A percentile compares a stretch with the other conserved stretches of the same genome.
Evolutionary conservation across 2,329 filamentous ascomycete genomes (phyloP).

Genomic region (Epichloe festucae): DNA sequence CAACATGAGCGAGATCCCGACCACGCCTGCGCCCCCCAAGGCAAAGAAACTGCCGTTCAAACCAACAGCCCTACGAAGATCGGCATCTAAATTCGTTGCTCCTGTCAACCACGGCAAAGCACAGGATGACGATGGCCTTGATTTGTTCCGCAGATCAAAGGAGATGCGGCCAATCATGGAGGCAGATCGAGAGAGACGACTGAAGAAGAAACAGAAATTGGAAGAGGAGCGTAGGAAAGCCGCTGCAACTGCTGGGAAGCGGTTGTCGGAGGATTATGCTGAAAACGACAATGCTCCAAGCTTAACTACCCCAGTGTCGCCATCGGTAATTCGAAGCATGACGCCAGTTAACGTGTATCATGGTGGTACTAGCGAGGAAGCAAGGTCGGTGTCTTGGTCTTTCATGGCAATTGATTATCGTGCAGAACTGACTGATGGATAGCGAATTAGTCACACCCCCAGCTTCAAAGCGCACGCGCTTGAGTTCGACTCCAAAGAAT

Average conservation of each 20-base stretch:
- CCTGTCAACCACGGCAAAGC: constrained; percentile 7
- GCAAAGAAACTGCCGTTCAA: constrained; percentile 36
- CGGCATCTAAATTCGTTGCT: constrained; percentile 9
- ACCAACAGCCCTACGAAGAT: constrained; percentile 29
- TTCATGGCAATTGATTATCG: not conserved
- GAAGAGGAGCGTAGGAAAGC: constrained; percentile 9
- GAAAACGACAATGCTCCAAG: constrained; percentile 3
- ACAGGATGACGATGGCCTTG: constrained; percentile 24
- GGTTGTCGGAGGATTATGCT: constrained; percentile 10
- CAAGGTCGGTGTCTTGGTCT: not conserved
- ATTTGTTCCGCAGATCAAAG: constrained; percentile 37
- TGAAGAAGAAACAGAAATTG: constrained; percentile 14
- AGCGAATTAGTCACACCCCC: constrained; percentile 25
- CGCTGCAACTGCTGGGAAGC: constrained; percentile 10
- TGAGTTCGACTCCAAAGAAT: constrained; percentile 10
- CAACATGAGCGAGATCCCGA: constrained; percentile 20
- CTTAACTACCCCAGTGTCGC: not conserved
- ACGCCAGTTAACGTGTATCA: not conserved
- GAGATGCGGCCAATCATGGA: constrained; percentile 33
- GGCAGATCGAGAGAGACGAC: constrained; percentile 25
- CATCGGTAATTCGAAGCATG: not conserved
- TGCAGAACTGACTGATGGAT: not conserved
- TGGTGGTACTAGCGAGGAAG: not conserved
- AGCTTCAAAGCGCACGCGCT: constrained; percentile 25
- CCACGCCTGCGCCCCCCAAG: constrained; percentile 15